phyloP scores from a whole-genome alignment of 768 basidiomycete genomes.

The Leccinum uliginosum region DNA sequence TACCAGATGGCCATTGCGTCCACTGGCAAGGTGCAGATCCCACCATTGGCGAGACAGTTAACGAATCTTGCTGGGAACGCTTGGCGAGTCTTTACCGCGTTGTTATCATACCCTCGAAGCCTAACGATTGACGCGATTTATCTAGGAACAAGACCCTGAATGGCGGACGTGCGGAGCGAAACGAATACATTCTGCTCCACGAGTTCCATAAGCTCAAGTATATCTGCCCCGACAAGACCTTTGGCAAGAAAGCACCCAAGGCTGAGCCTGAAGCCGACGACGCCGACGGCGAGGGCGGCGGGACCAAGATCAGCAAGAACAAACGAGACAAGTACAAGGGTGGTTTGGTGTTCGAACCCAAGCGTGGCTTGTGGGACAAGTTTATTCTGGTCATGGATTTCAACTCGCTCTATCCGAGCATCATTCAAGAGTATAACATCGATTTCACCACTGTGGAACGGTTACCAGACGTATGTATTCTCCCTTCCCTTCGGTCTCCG shows the following conservation, averaged over 20 bases:
- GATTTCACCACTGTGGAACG: conserved; percentile 95
- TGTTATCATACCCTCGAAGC: background rate
- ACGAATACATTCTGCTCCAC: conserved; percentile 97
- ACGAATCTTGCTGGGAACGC: conserved; percentile 96
- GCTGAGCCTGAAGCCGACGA: conserved; percentile 50
- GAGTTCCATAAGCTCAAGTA: conserved; percentile 97
- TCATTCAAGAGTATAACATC: conserved; percentile 99
- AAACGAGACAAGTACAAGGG: conserved; percentile 97
- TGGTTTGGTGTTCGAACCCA: conserved; percentile 95
- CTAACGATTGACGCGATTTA: background rate
- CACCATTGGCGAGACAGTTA: conserved; percentile 88
- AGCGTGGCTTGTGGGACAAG: conserved; percentile 93
- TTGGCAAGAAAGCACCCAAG: conserved; percentile 67
- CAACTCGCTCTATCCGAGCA: conserved; percentile 98
- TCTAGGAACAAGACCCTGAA: conserved; percentile 94
- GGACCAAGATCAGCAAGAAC: conserved; percentile 50
- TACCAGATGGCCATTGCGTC: conserved; percentile 95
- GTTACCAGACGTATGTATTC: conserved; percentile 47
- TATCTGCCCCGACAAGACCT: conserved; percentile 92
- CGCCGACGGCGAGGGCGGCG: conserved; percentile 42
- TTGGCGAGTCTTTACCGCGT: conserved; percentile 53
- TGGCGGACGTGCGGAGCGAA: conserved; percentile 96
- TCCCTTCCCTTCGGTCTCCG: background rate
- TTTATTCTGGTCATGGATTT: conserved; percentile 99
- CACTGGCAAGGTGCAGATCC: conserved; percentile 91